Conservation (phyloP, 1,139 yeast genomes). For the Yamadazyma friedrichii region DNA sequence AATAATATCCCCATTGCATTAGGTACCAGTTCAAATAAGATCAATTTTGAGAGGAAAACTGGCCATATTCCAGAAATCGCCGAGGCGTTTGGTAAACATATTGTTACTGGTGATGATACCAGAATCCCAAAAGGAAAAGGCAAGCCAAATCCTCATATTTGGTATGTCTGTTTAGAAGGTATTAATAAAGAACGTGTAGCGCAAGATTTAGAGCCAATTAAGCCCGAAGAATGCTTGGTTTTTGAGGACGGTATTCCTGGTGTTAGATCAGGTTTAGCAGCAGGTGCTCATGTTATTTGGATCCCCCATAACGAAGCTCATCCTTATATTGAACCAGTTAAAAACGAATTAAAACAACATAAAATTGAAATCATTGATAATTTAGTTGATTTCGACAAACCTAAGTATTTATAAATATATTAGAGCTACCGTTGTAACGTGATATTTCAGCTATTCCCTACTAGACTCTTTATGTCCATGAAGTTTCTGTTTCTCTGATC, state of each 20-base stretch:
- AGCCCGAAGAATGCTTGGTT: constrained; percentile 76
- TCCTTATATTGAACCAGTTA: constrained; percentile 25
- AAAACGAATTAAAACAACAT: constrained; percentile 32
- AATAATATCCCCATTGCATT: constrained; percentile 74
- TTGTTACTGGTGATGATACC: constrained; percentile 86
- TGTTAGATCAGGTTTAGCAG: constrained; percentile 72
- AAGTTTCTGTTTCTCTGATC: too few relatives aligned
- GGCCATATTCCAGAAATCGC: constrained; percentile 62
- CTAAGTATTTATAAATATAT: constrained; percentile 32
- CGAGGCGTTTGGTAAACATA: constrained; percentile 59
- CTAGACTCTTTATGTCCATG: too few relatives aligned
- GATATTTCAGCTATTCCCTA: too few relatives aligned
- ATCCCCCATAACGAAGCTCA: constrained; percentile 80
- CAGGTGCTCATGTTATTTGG: constrained; percentile 89
- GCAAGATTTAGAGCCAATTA: constrained; percentile 43
- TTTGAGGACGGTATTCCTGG: constrained; percentile 97
- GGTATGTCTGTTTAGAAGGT: constrained; percentile 75
- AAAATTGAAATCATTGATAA: constrained; percentile 46
- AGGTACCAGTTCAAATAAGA: constrained; percentile 79
- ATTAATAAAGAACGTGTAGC: constrained; percentile 50
- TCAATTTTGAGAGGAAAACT: constrained; percentile 68
- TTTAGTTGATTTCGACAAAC: constrained; percentile 53
- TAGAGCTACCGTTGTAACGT: too few relatives aligned
- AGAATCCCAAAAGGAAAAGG: constrained; percentile 83
- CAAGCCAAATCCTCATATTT: constrained; percentile 90